Evolutionary conservation across 768 basidiomycete species (phyloP), one percentile per base, ranked within the genome.

Genomic region (Kwoniella newhampshirensis): DNA sequence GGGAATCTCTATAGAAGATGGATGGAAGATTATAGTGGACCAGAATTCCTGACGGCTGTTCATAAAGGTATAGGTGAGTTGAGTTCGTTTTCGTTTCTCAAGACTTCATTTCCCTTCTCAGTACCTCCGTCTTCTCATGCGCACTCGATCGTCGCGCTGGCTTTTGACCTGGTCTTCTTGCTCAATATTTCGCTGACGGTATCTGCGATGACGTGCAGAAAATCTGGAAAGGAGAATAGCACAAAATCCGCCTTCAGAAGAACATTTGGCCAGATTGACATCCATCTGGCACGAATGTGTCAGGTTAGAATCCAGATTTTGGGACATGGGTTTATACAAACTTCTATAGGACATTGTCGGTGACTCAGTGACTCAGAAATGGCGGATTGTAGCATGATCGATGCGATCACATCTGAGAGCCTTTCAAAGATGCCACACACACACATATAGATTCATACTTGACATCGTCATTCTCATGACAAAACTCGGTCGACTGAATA

Each of bases 301-400:
- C 0, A 74, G 77, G 43, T 78, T 96, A 43, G 92, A 97, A 77
- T 87, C 84, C 63, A 83, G 81, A 0, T 94, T 94, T 72, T 97
- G 92, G 92, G 88, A 93, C 43, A 84, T 84, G 80, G 83, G 83
- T 3, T 70, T 85, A 55, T 64, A 66, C 3, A 23, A 49, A 18
- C 40, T 49, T 37, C 47, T 49, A 17, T 56, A 48, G 26, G 25
- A 7, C 15, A 9, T 6, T 18, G 1, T 20, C 9, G 20, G 26
- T 3, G 26, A 37, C 26, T n/a, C 1, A n/a, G 35, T 50, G n/a
- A 32, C 32, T 6, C 13, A n/a, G n/a, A n/a, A n/a, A n/a, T n/a
- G n/a, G n/a, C n/a, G n/a, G n/a, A n/a, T n/a, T n/a, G n/a, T n/a
- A n/a, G n/a, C n/a, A n/a, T n/a, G n/a, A n/a, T n/a, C n/a, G n/a